A percentile compares a stretch with the other conserved stretches of the same genome.
Evolutionary conservation across 805 yeast species (phyloP).

Genomic region (Cyberlindnera americana): DNA sequence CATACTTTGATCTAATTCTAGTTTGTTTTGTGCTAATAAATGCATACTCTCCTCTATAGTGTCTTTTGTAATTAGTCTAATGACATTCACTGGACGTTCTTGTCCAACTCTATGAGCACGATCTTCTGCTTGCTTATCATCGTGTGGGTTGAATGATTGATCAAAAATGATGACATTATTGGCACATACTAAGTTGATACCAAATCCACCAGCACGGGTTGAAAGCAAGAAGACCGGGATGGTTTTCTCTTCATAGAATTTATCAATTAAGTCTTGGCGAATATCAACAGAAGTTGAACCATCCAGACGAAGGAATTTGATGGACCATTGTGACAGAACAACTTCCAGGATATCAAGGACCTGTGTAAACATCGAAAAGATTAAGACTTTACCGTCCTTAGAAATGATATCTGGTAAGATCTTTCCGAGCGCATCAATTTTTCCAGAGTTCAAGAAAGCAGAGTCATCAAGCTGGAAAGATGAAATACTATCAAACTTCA

Average conservation of each 20-base stretch:
- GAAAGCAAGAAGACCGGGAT: constrained; percentile 86
- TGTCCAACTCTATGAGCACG: constrained; percentile 98
- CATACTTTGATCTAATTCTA: constrained; percentile 64
- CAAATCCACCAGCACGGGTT: constrained; percentile 98
- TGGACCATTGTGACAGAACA: constrained; percentile 58
- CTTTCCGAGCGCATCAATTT: constrained; percentile 53
- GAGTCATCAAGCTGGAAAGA: constrained; percentile 51
- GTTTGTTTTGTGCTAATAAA: constrained; percentile 82
- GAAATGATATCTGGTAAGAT: constrained; percentile 58
- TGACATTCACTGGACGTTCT: constrained; percentile 74
- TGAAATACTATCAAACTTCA: constrained; percentile 65
- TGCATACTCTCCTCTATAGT: constrained; percentile 90
- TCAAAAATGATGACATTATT: constrained; percentile 89
- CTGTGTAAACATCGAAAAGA: constrained; percentile 92
- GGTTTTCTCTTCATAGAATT: constrained; percentile 73
- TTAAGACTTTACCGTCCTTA: constrained; percentile 62
- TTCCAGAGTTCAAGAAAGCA: constrained; percentile 70
- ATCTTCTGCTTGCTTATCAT: constrained; percentile 98
- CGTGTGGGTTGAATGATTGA: constrained; percentile 96
- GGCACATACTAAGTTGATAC: constrained; percentile 94
- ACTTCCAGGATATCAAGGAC: constrained; percentile 83
- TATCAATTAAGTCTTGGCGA: constrained; percentile 88
- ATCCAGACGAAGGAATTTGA: constrained; percentile 80
- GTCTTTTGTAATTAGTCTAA: constrained; percentile 64
- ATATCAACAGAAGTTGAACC: constrained; percentile 94